phyloP scores from a whole-genome alignment of 192 early-diverging fungal genomes.

The Backusella australiensis region DNA sequence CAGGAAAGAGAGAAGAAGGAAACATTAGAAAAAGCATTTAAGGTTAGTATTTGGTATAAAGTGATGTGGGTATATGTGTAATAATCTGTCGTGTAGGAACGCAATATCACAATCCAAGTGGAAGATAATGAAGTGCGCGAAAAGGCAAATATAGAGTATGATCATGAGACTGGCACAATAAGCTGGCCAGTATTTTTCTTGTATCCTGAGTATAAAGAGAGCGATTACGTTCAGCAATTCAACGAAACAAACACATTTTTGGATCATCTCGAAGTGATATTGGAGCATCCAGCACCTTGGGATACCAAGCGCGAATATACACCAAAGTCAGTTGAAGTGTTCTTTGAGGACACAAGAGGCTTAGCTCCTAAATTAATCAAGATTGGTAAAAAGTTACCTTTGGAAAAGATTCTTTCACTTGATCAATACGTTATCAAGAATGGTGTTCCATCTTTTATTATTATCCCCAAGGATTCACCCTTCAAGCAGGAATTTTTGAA shows the following conservation, averaged over 20 bases:
- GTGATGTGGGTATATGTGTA: not conserved
- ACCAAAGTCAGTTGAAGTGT: constrained; percentile 70
- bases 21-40: constrained; percentile 48
- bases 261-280: constrained; percentile 83
- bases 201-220: constrained; percentile 92
- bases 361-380: constrained; percentile 58
- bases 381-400: constrained; percentile 55
- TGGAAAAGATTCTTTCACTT: constrained; percentile 63
- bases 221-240: constrained; percentile 84
- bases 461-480: constrained; percentile 64
- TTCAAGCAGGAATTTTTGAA: constrained; percentile 67
- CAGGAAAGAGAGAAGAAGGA: constrained; percentile 50
- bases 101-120: constrained; percentile 43
- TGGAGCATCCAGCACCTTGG: constrained; percentile 82
- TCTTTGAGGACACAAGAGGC: constrained; percentile 69
- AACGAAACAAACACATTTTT: constrained; percentile 79
- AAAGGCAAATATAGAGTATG: constrained; percentile 52
- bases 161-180: constrained; percentile 53
- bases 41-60: constrained; percentile 30
- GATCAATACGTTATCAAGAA: constrained; percentile 75
- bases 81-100: constrained; percentile 30
- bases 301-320: constrained; percentile 69
- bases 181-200: constrained; percentile 87
- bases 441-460: constrained; percentile 82
- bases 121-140: constrained; percentile 33